Conservation (phyloP, 2,329 filamentous ascomycete genomes). For the Exophiala dermatitidis region DNA sequence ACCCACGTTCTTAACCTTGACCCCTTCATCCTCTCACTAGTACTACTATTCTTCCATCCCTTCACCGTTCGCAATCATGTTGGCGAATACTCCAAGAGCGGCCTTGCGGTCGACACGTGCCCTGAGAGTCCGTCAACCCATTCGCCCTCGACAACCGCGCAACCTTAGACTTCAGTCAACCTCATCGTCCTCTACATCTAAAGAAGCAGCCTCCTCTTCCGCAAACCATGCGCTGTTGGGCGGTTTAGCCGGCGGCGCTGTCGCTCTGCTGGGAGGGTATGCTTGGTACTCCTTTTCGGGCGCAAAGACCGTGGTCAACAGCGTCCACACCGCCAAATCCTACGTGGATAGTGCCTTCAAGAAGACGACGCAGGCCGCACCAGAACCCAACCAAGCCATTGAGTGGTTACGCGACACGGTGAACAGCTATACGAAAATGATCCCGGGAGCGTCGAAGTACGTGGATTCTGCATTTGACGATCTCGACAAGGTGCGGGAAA, state of each 20-base stretch:
- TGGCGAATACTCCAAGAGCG: conserved; percentile 15
- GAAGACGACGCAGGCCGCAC: conserved; percentile 56
- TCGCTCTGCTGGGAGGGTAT: conserved; percentile 45
- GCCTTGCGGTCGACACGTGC: conserved; percentile 14
- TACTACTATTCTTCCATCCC: neutral
- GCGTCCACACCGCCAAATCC: conserved; percentile 50
- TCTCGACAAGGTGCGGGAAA: conserved; percentile 58
- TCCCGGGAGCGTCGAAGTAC: conserved; percentile 63
- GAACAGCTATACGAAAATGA: conserved; percentile 62
- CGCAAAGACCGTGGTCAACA: conserved; percentile 42
- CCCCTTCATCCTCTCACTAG: neutral
- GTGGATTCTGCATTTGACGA: conserved; percentile 65
- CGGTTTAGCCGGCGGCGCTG: conserved; percentile 44
- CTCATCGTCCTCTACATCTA: conserved; percentile 3
- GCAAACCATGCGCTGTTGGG: conserved; percentile 38
- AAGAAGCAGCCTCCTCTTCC: conserved; percentile 3
- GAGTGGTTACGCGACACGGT: conserved; percentile 58
- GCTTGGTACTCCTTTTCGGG: conserved; percentile 50
- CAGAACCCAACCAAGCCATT: conserved; percentile 60
- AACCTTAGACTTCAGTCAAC: conserved; percentile 16
- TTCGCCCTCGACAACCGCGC: conserved; percentile 7
- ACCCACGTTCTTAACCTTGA: too few species aligned
- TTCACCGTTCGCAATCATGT: conserved; percentile 6
- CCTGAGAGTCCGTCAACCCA: conserved; percentile 9
- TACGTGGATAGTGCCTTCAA: conserved; percentile 55